Evolutionary conservation across 352 stramenopile genomes (phyloP).

Genomic region (Phytopythium aichiense): DNA sequence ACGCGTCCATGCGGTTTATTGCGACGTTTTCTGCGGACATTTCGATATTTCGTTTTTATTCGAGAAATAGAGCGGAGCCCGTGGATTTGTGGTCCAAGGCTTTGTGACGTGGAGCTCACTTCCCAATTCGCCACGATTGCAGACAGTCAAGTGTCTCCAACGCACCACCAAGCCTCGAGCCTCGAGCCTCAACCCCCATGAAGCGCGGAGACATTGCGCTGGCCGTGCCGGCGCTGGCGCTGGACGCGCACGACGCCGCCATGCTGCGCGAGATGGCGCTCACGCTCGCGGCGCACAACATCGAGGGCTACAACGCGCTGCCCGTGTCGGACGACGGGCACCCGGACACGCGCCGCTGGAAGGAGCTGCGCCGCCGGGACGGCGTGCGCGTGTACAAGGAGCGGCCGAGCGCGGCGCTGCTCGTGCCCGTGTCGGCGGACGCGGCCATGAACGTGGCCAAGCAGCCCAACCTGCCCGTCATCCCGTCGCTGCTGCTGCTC

Average conservation of each 20-base stretch:
- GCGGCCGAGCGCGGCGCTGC: slow-evolving; percentile 4
- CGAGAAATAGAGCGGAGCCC: neutral
- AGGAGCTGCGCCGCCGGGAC: slow-evolving; percentile 19
- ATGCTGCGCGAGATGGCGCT: slow-evolving; percentile 21
- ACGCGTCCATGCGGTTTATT: neutral
- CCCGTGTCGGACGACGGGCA: slow-evolving; percentile 17
- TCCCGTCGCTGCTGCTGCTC: slow-evolving; percentile 16
- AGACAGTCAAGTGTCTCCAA: too few species aligned
- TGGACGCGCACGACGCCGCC: slow-evolving; percentile 11
- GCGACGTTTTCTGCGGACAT: neutral
- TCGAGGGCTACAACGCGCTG: slow-evolving; percentile 22
- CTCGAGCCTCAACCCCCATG: neutral
- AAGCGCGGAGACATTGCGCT: slow-evolving; percentile 11
- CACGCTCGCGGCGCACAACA: slow-evolving; percentile 17
- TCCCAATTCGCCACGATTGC: neutral
- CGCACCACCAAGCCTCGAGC: too few species aligned
- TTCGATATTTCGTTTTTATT: neutral
- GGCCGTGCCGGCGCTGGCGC: slow-evolving; percentile 9
- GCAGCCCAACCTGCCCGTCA: slow-evolving; percentile 10
- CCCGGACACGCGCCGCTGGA: slow-evolving; percentile 15
- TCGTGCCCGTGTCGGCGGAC: slow-evolving; percentile 5
- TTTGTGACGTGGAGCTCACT: neutral
- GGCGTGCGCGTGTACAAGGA: slow-evolving; percentile 20
- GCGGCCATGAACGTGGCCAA: slow-evolving; percentile 3
- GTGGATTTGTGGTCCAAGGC: neutral